Evolutionary conservation across 768 basidiomycete genomes (phyloP), one percentile per base, ranked within the genome.

Genomic region (Termitomyces sp.): DNA sequence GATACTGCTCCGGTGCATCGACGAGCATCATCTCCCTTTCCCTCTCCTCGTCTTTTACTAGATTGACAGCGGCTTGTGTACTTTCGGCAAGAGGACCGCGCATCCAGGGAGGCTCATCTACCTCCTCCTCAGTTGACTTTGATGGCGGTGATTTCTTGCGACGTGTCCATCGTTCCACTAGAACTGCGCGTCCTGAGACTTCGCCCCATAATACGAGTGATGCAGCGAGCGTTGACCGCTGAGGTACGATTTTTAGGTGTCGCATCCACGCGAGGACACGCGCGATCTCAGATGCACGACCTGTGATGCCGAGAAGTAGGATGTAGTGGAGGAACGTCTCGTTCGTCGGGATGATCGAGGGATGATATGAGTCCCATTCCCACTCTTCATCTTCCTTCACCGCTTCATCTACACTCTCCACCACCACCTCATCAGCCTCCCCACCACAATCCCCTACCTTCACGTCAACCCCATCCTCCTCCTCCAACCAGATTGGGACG

Each of bases 131-230:
- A 1, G 8, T 31, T 31, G 55, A 9, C 37, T 7, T 8, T 30
- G 55, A 13, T 9, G 24, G 13, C 20, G 46, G 8, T 13, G 36
- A 39, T 41, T 54, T 57, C 22, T 20, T 13, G 18, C 20, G 60
- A 20, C 64, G 49, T 22, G 50, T 71, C 68, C 73, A 76, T 57
- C 72, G 61, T 66, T 87, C 84, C 18, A 89, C 69, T 61, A 87
- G 64, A 48, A 87, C 85, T 13, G 83, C 80, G 46, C 82, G 79
- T 55, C 84, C 70, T 61, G 83, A 82, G 33, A 88, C 83, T 66
- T 93, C 90, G 6, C 78, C 79, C 84, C 90, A 92, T 59, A 88
- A 81, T 47, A 85, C 82, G 52, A 94, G 67, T 22, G 84, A 83
- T 0, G 84, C 67, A 1, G 84, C 80, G 13, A 94, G 70, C 16